Percentiles rank a stretch among this genome's conserved stretches.
Evolutionary conservation across 2,329 filamentous ascomycete species (phyloP).

Genomic region (Metarhizium rileyi): DNA sequence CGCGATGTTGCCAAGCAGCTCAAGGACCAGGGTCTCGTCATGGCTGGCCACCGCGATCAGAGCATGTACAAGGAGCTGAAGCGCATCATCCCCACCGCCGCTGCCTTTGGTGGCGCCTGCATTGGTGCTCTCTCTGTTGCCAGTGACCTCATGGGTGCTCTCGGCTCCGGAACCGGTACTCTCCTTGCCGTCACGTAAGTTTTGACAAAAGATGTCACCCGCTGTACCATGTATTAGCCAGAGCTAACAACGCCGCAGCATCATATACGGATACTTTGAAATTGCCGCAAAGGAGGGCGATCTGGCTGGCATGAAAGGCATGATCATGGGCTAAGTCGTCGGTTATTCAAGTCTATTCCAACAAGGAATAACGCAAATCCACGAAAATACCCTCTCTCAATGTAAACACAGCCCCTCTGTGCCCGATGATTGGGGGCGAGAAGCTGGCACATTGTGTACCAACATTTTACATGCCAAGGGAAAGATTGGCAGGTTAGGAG

Average conservation of each 20-base stretch:
- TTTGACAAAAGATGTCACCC: slow-evolving; percentile 16
- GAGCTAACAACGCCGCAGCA: slow-evolving; percentile 42
- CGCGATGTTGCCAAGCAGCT: slow-evolving; percentile 98
- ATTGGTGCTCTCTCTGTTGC: slow-evolving; percentile 95
- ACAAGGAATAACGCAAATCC: not conserved
- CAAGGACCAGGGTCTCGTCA: slow-evolving; percentile 98
- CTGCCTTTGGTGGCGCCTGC: slow-evolving; percentile 96
- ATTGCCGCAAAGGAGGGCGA: slow-evolving; percentile 98
- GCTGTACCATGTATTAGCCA: not conserved
- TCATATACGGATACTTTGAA: slow-evolving; percentile 99
- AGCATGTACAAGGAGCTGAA: slow-evolving; percentile 99
- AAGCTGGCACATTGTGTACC: slow-evolving; percentile 4
- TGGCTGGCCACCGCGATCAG: slow-evolving; percentile 99
- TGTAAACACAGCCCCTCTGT: not conserved
- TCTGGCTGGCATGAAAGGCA: slow-evolving; percentile 69
- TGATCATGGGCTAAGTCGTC: slow-evolving; percentile 54
- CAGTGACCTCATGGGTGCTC: slow-evolving; percentile 89
- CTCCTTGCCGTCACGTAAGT: slow-evolving; percentile 96
- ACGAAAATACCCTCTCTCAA: not conserved
- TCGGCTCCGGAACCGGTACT: slow-evolving; percentile 95
- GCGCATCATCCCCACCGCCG: slow-evolving; percentile 96
- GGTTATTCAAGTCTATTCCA: not conserved
- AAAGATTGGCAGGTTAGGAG: not conserved
- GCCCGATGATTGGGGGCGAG: not conserved
- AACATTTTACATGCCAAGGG: slow-evolving; percentile 4